Evolutionary conservation across 2,329 filamentous ascomycete genomes (phyloP), one percentile per base, ranked within the genome.

Genomic region (Hymenoscyphus fraxineus): DNA sequence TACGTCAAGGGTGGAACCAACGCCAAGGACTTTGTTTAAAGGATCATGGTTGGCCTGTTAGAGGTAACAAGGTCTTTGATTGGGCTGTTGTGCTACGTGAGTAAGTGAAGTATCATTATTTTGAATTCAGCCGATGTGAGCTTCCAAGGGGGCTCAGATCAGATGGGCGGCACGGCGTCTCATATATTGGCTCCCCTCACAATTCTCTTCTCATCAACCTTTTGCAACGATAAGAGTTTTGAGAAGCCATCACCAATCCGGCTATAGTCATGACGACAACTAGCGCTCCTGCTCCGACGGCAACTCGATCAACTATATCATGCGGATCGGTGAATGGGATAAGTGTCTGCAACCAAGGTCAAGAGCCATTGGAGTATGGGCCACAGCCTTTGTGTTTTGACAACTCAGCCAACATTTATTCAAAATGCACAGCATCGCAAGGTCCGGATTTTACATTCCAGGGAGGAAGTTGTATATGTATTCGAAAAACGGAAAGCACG

Each of bases 1-100:
- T 31, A 31, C 27, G 58, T 27, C 58, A 59, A 41, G 58, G 38
- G 31, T 59, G 35, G 39, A n/a, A 59, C 58, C 38, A 59, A 59
- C 58, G 58, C 58, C 39, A 47, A 59, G 58, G 38, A 19, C 16
- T 41, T n/a, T 41, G 13, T 41, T 27, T 41, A 16, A 16, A 15
- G n/a, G 58, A 27, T 16, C n/a, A 3, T 59, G 58, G 40, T 31
- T 59, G 35, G 58, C 16, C 10, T 22, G 22, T 2, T 13, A 10
- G 7, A 7, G 22, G 19, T 10, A 19, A 54, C 47, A 54, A 27
- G 47, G 47, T 54, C 22, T 27, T 54, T 13, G 47, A 54, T 54
- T 54, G 47, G 47, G 47, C 47, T 54, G 19, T 22, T 13, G 47
- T 54, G 47, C 47, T 54, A 54, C 47, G 47, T 13, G 19, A 13